These are phyloP conservation scores for Zychaea mexicana DNA, from an alignment of 371 early-diverging fungal species.

Conservation along the genomic window DNA sequence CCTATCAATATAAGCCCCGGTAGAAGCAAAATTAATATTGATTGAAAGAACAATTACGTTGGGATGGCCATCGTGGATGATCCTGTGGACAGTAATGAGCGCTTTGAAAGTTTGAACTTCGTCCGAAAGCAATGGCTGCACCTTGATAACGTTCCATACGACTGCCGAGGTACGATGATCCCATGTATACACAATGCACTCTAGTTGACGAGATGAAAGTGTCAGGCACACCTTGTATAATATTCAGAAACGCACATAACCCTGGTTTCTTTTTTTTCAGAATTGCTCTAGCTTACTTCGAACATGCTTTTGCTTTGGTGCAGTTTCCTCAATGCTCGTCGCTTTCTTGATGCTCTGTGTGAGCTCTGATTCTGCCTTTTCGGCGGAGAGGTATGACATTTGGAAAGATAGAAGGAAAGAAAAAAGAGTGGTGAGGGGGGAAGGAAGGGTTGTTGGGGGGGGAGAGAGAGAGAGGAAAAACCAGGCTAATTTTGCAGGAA, in stretches of 20 bases:
- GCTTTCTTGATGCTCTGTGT: conserved; percentile 91
- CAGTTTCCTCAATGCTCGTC: conserved; percentile 84
- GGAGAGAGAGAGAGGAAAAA: not conserved
- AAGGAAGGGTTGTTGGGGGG: not conserved
- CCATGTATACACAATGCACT: conserved; percentile 93
- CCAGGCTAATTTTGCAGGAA: not conserved
- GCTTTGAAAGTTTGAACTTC: conserved; percentile 96
- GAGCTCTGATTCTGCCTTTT: conserved; percentile 87
- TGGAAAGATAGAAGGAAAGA: not conserved
- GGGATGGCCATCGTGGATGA: conserved; percentile 93
- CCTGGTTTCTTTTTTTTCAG: not conserved
- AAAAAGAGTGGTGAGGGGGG: conserved; percentile 3
- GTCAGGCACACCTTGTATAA: not conserved
- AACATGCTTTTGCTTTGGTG: conserved; percentile 98
- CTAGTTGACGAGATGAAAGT: conserved; percentile 29
- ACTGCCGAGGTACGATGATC: conserved; percentile 87
- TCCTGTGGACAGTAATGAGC: conserved; percentile 93
- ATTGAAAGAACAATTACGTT: conserved; percentile 43
- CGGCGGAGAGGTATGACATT: conserved; percentile 55
- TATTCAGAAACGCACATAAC: not conserved
- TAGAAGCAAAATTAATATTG: not conserved
- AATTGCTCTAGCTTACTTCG: conserved; percentile 58
- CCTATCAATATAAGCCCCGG: not conserved
- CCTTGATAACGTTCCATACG: conserved; percentile 87
- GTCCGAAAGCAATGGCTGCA: conserved; percentile 86